These are phyloP conservation scores for Pseudogymnoascus verrucosus DNA, from an alignment of 2,329 filamentous ascomycete genomes.

Conservation along the genomic window DNA sequence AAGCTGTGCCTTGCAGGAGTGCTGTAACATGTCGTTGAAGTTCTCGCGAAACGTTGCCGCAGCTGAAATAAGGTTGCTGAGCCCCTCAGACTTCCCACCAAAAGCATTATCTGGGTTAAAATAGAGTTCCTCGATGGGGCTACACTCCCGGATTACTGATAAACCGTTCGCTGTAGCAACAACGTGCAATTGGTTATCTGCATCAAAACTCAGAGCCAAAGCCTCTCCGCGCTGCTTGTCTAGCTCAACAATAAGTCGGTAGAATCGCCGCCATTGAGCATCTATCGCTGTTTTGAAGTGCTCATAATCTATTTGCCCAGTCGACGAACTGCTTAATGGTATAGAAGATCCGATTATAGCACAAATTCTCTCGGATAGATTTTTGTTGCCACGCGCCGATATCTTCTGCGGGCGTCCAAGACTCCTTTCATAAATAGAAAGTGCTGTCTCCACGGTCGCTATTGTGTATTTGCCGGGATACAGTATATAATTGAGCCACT, in stretches of 20 bases:
- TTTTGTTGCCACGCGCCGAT: constrained; percentile 38
- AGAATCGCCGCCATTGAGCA: constrained; percentile 84
- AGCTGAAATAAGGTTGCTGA: constrained; percentile 58
- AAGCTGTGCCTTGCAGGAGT: constrained; percentile 59
- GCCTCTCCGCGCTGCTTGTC: constrained; percentile 81
- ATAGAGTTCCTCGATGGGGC: constrained; percentile 63
- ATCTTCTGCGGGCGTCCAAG: constrained; percentile 36
- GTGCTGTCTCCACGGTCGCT: constrained; percentile 72
- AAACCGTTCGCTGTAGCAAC: constrained; percentile 75
- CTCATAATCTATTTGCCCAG: constrained; percentile 64
- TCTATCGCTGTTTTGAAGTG: constrained; percentile 67
- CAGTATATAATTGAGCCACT: constrained; percentile 80
- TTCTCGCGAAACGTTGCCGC: constrained; percentile 62
- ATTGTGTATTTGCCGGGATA: constrained; percentile 74
- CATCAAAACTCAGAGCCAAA: constrained; percentile 68
- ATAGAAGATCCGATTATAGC: constrained; percentile 63
- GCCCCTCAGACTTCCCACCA: constrained; percentile 45
- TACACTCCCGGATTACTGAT: constrained; percentile 72
- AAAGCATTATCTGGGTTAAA: constrained; percentile 51
- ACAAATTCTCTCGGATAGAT: constrained; percentile 69
- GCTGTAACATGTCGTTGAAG: constrained; percentile 61
- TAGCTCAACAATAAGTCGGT: constrained; percentile 74
- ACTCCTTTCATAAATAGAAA: constrained; percentile 71
- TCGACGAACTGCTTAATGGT: constrained; percentile 51
- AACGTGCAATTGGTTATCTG: constrained; percentile 66